phyloP scores from a whole-genome alignment of 176 grass and related monocot species.

The Tillandsia leiboldiana region DNA sequence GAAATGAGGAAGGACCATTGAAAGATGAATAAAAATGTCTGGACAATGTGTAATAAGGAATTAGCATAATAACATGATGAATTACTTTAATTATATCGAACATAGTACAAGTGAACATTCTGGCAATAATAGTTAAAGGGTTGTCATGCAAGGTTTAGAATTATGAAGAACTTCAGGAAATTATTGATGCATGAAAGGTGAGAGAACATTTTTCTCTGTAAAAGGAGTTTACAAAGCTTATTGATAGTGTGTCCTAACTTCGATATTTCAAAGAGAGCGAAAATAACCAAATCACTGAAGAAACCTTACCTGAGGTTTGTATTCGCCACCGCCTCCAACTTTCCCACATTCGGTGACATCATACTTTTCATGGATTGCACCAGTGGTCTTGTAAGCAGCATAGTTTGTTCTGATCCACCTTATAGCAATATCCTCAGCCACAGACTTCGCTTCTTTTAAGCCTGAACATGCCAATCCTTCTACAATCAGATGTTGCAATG shows the following conservation, averaged over 20 bases:
- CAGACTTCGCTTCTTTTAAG: conserved; percentile 37
- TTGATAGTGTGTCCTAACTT: too few species aligned
- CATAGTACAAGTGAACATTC: not conserved
- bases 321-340: conserved; percentile 69
- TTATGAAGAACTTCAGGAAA: not conserved
- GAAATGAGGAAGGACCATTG: not conserved
- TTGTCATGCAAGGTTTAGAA: not conserved
- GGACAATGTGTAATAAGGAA: not conserved
- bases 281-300: not conserved
- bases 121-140: not conserved
- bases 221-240: too few species aligned
- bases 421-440: conserved; percentile 68
- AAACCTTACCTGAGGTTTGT: conserved; percentile 65
- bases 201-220: too few species aligned
- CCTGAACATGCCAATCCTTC: conserved; percentile 50
- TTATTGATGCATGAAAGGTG: not conserved
- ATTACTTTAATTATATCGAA: not conserved
- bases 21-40: not conserved
- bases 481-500: conserved; percentile 75
- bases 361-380: conserved; percentile 85
- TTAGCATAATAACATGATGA: not conserved
- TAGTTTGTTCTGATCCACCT: conserved; percentile 91
- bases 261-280: not conserved
- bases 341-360: conserved; percentile 58
- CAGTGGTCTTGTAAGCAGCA: conserved; percentile 49